Evolutionary conservation across 2,329 filamentous ascomycete species (phyloP), one percentile per base, ranked within the genome.

Genomic region (Xylaria sp.): DNA sequence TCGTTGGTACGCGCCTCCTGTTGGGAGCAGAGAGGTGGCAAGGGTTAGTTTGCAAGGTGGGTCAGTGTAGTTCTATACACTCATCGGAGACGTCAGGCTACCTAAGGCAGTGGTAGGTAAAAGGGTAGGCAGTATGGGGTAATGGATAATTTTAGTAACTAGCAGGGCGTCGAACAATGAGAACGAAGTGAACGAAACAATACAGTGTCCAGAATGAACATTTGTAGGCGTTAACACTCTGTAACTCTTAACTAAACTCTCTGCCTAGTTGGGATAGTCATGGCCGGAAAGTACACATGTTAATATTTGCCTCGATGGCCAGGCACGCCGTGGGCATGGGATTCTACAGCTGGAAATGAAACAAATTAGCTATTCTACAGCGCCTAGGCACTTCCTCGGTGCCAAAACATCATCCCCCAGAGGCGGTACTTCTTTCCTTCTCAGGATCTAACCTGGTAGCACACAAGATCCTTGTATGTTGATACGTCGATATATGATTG

Each of bases 51-150:
- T 60, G 52, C 51, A 73, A 73, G 69, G 71, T 67, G 67, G 67
- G 60, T 71, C 67, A 76, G 76, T 73, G 73, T 76, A 75, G 69
- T 73, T 66, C 64, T 75, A 76, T 69, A 72, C 62, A 71, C 55
- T 7, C 55, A 58, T 66, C 54, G 67, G 66, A 67, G 69, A 65
- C 66, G 65, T 67, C 55, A 46, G 72, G 52, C 64, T 23, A 28
- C 5, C 39, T 12, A 55, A 44, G 41, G 46, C 34, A 28, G 28
- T 59, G 44, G 58, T 31, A 65, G 66, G 69, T 61, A 72, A 50
- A 50, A 54, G 46, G 46, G 50, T 51, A 46, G 59, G 25, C 52
- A 34, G 55, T 56, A 64, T 64, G 55, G 61, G 39, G 60, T 31
- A 64, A 55, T 18, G 46, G 48, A 61, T 48, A 51, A 41, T 67